Base-by-base conservation (phyloP, 1,284 basidiomycete genomes). In the Dichomitus squalens region DNA sequence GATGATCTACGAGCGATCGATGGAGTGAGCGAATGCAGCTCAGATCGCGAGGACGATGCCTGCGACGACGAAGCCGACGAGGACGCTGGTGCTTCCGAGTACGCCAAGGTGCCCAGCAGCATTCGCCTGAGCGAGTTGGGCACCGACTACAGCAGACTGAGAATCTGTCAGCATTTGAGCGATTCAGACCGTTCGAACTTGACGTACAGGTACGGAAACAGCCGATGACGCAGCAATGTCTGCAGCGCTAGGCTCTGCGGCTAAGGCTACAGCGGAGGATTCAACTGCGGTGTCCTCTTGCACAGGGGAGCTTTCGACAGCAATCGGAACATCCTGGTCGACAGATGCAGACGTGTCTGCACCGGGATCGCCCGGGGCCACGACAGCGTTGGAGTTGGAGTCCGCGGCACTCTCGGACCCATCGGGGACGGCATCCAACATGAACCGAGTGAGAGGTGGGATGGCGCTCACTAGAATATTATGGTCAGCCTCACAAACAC, bases 361-460 rank as follows among this genome's bases (percentile, higher is more conserved):
- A 11, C 29, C 4, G 11, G 38, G 23, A 8, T n/a, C 29, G 1
- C 27, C 20, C 6, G 34, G 21, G n/a, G 6, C 31, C 18, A 20
- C 14, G 8, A 20, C 27, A 2, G 49, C 34, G n/a, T 39, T 25
- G 5, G 27, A 34, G 1, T 21, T 31, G 23, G 29, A 55, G 25
- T 50, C 53, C 8, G 54, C 14, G 21, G n/a, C 52, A 18, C 18
- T 49, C 34, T 57, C 55, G 7, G 55, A 40, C 7, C 44, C 53
- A 6, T 60, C 61, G 20, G 61, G 61, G 49, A 63, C 35, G n/a
- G 43, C 56, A 49, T 63, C 61, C 25, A 63, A 52, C 61, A 63
- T 60, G 58, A 60, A 63, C 29, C 61, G 58, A 7, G 52, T 58
- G 39, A 60, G 49, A 16, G 61, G 58, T 25, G 53, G 53, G 49